These are phyloP conservation scores for Tetrapisispora fleetii DNA, from an alignment of 805 yeast species.

Conservation along the genomic window DNA sequence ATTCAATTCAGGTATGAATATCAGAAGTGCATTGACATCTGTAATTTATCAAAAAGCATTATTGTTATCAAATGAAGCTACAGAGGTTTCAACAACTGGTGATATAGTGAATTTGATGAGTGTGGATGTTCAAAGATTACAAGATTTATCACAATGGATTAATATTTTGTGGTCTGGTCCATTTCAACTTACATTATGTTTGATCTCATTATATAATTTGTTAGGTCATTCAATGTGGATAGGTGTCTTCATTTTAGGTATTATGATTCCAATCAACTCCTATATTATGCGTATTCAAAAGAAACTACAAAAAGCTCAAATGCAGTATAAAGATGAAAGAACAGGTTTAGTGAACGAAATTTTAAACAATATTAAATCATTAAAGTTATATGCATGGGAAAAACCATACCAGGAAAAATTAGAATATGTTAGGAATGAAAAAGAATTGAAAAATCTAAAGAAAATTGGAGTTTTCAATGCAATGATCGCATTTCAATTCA, in stretches of 20 bases:
- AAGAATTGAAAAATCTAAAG: conserved; percentile 68
- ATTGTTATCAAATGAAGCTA: conserved; percentile 60
- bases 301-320: conserved; percentile 68
- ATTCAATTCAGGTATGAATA: conserved; percentile 67
- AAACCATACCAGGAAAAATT: conserved; percentile 66
- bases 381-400: conserved; percentile 96
- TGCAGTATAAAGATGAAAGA: conserved; percentile 86
- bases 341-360: conserved; percentile 83
- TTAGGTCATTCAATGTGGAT: conserved; percentile 94
- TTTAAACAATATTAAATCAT: conserved; percentile 80
- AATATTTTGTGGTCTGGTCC: conserved; percentile 90
- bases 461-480: conserved; percentile 68
- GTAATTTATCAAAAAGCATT: conserved; percentile 60
- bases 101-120: conserved; percentile 93
- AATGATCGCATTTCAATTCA: conserved; percentile 65
- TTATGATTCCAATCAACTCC: conserved; percentile 76
- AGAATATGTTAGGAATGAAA: conserved; percentile 74
- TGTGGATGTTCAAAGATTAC: conserved; percentile 83
- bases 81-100: conserved; percentile 68
- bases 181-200: conserved; percentile 70
- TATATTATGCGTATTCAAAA: conserved; percentile 58
- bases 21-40: conserved; percentile 59
- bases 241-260: conserved; percentile 69
- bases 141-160: conserved; percentile 69
- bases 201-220: conserved; percentile 58